These are phyloP conservation scores for Agastache rugosa DNA, from an alignment of 257 asterid species.

Conservation along the genomic window DNA sequence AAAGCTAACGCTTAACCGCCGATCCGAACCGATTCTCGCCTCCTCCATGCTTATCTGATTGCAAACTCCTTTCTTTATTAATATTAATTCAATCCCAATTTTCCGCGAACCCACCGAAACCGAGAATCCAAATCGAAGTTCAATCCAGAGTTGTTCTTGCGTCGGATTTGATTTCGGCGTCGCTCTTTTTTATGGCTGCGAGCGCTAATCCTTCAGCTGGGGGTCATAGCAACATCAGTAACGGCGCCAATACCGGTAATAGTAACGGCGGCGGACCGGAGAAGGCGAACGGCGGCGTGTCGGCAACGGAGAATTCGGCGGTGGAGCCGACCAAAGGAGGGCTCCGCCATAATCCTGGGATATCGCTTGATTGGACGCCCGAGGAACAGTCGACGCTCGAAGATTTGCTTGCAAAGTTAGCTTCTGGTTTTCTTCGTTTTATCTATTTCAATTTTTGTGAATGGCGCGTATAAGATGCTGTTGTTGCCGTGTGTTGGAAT, in stretches of 20 bases:
- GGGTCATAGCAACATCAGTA: constrained; percentile 50
- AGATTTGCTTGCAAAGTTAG: constrained; percentile 74
- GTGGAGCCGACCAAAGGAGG: constrained; percentile 58
- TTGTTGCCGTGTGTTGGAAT: not conserved
- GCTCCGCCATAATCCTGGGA: constrained; percentile 86
- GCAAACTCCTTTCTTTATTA: not conserved
- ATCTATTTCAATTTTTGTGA: not conserved
- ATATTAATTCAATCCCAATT: not conserved
- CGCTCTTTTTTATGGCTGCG: constrained; percentile 68
- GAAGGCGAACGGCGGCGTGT: constrained; percentile 43
- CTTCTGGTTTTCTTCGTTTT: not conserved
- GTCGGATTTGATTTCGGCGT: constrained; percentile 2
- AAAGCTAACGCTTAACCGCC: constrained; percentile 33
- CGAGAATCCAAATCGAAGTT: constrained; percentile 8
- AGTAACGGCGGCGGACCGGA: constrained; percentile 41
- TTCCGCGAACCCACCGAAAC: not conserved
- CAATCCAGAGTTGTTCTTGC: constrained; percentile 5
- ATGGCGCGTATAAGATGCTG: constrained; percentile 1
- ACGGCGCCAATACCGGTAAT: constrained; percentile 34
- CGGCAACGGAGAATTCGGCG: constrained; percentile 67
- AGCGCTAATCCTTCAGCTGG: constrained; percentile 78
- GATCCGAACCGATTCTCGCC: constrained; percentile 29
- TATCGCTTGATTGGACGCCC: constrained; percentile 69
- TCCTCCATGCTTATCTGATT: constrained; percentile 40
- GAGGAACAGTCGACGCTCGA: constrained; percentile 85